A percentile compares a stretch with the other conserved stretches of the same genome.
Conservation (phyloP, 805 yeast genomes). For the Candida nitratophila region DNA sequence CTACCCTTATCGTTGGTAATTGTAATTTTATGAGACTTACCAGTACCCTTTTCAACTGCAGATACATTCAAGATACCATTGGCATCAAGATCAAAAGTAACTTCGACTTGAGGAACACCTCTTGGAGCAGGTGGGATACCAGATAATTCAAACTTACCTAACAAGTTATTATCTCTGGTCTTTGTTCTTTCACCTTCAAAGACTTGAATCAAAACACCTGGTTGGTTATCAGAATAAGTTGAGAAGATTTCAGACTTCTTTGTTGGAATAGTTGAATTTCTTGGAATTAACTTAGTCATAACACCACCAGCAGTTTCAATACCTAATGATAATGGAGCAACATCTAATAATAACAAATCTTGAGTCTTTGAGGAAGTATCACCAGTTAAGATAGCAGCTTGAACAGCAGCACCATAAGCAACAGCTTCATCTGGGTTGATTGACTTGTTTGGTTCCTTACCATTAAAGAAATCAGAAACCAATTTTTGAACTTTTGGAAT, state of each 20-base stretch:
- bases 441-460: conserved; percentile 94
- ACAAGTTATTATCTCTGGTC: conserved; percentile 69
- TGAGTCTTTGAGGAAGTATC: conserved; percentile 95
- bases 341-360: conserved; percentile 90
- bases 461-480: conserved; percentile 94
- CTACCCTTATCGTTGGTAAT: conserved; percentile 43
- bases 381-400: conserved; percentile 95
- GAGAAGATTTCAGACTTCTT: conserved; percentile 69
- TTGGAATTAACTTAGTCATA: conserved; percentile 69
- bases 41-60: conserved; percentile 50
- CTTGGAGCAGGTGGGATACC: conserved; percentile 74
- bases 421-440: conserved; percentile 99
- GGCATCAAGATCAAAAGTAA: conserved; percentile 73
- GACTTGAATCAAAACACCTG: conserved; percentile 73
- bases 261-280: conserved; percentile 73
- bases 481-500: conserved; percentile 95
- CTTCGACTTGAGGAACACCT: conserved; percentile 75
- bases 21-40: conserved; percentile 44
- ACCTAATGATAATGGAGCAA: conserved; percentile 85
- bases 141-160: conserved; percentile 65
- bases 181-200: conserved; percentile 78
- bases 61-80: conserved; percentile 63
- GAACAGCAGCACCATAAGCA: conserved; percentile 99
- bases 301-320: conserved; percentile 84
- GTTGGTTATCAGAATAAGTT: conserved; percentile 80